Conservation (phyloP, 345 rosid species). For the Rhizophora apiculata region DNA sequence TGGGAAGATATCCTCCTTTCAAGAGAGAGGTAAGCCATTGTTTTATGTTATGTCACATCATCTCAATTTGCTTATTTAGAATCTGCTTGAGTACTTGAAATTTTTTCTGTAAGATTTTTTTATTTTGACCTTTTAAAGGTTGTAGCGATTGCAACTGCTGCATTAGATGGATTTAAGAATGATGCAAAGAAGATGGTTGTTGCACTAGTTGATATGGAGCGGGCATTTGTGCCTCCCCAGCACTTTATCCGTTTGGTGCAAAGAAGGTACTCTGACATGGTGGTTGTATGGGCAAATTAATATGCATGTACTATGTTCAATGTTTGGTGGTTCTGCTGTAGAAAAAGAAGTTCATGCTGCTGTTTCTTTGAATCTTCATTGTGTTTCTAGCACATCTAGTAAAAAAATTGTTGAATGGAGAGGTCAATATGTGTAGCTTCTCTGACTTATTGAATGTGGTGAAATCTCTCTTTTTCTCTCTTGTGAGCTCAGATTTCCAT, state of each 20-base stretch:
- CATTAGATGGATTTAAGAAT: conserved; percentile 85
- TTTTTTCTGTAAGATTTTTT: neutral
- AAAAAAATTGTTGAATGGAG: neutral
- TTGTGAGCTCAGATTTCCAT: neutral
- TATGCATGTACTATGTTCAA: neutral
- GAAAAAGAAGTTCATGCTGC: too few relatives aligned
- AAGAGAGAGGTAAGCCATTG: conserved; percentile 72
- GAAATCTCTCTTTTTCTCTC: neutral
- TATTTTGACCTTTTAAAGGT: conserved; percentile 44
- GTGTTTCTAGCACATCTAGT: too few relatives aligned
- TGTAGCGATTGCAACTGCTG: conserved; percentile 84
- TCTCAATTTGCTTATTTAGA: neutral
- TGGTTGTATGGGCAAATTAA: neutral
- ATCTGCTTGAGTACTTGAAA: neutral
- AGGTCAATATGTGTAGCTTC: neutral
- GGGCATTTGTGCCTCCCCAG: conserved; percentile 98
- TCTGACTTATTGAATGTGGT: neutral
- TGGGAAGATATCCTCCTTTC: conserved; percentile 96
- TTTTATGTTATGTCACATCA: neutral
- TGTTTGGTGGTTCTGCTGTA: neutral
- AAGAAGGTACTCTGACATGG: conserved; percentile 51
- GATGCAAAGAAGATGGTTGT: conserved; percentile 97
- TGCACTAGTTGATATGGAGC: conserved; percentile 98
- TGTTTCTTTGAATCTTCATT: too few relatives aligned
- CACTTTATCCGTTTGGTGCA: conserved; percentile 98